Conservation (phyloP, 2,329 filamentous ascomycete genomes). For the Stagonosporopsis vannaccii region DNA sequence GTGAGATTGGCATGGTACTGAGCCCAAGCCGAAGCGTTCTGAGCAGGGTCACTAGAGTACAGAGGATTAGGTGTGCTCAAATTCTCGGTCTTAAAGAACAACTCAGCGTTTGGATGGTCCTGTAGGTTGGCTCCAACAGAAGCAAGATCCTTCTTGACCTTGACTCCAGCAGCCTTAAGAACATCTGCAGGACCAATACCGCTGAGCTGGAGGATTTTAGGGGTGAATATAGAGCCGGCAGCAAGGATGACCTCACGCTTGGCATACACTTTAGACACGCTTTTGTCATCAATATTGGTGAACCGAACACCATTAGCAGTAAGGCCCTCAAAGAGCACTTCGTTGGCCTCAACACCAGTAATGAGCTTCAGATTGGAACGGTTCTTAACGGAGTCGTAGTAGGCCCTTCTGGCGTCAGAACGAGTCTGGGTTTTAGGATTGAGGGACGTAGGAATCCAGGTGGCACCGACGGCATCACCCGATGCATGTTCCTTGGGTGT, state of each 20-base stretch:
- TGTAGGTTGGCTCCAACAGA: conserved; percentile 34
- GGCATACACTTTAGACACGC: background rate
- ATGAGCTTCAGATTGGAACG: conserved; percentile 21
- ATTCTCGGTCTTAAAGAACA: conserved; percentile 24
- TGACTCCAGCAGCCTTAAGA: conserved; percentile 23
- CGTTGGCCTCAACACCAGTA: conserved; percentile 12
- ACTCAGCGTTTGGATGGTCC: conserved; percentile 22
- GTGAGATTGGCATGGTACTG: conserved; percentile 40
- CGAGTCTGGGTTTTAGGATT: conserved; percentile 19
- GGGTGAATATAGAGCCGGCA: conserved; percentile 63
- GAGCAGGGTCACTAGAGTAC: conserved; percentile 39
- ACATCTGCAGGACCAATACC: conserved; percentile 32
- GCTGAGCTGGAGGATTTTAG: conserved; percentile 56
- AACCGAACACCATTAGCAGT: conserved; percentile 17
- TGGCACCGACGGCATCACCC: conserved; percentile 30
- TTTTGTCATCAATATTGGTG: conserved; percentile 1
- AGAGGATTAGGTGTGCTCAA: conserved; percentile 22
- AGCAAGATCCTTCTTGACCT: conserved; percentile 24
- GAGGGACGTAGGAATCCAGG: conserved; percentile 33
- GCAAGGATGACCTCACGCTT: conserved; percentile 64
- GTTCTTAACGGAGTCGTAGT: conserved; percentile 23
- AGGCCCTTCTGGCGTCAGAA: conserved; percentile 12
- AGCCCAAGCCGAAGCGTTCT: conserved; percentile 39
- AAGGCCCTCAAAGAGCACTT: conserved; percentile 14
- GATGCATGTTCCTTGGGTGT: conserved; percentile 20